phyloP scores from a whole-genome alignment of 2,329 filamentous ascomycete species.

The Ascochyta rabiei region DNA sequence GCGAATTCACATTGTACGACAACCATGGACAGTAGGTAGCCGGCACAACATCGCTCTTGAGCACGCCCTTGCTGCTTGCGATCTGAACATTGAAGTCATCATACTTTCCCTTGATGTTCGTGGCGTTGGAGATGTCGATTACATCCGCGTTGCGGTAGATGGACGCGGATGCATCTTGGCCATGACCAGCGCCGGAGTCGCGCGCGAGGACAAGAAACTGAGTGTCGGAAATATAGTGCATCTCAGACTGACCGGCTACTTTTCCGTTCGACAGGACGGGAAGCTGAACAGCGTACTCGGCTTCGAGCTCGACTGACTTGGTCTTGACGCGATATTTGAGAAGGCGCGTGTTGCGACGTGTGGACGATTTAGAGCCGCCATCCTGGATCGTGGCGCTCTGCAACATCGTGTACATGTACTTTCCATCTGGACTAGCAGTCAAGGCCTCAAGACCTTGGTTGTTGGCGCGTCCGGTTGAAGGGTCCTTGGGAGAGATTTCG shows the following conservation, averaged over 20 bases:
- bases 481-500: slow-evolving; percentile 60
- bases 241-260: slow-evolving; percentile 71
- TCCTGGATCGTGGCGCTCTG: slow-evolving; percentile 64
- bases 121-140: slow-evolving; percentile 67
- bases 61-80: slow-evolving; percentile 57
- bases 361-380: slow-evolving; percentile 61
- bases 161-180: slow-evolving; percentile 58
- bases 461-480: slow-evolving; percentile 68
- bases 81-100: slow-evolving; percentile 53
- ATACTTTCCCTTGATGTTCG: slow-evolving; percentile 61
- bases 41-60: slow-evolving; percentile 61
- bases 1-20: slow-evolving; percentile 69
- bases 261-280: slow-evolving; percentile 62
- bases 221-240: slow-evolving; percentile 66
- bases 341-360: slow-evolving; percentile 64
- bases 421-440: slow-evolving; percentile 66
- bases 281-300: slow-evolving; percentile 71
- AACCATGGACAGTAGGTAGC: slow-evolving; percentile 70
- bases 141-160: slow-evolving; percentile 73
- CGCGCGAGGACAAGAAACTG: slow-evolving; percentile 72
- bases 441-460: slow-evolving; percentile 79
- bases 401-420: slow-evolving; percentile 67
- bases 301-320: slow-evolving; percentile 55
- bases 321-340: slow-evolving; percentile 67
- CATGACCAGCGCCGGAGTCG: slow-evolving; percentile 66